Evolutionary conservation across 768 basidiomycete genomes (phyloP), one percentile per base, ranked within the genome.

Genomic region (Pleurotus djamor): DNA sequence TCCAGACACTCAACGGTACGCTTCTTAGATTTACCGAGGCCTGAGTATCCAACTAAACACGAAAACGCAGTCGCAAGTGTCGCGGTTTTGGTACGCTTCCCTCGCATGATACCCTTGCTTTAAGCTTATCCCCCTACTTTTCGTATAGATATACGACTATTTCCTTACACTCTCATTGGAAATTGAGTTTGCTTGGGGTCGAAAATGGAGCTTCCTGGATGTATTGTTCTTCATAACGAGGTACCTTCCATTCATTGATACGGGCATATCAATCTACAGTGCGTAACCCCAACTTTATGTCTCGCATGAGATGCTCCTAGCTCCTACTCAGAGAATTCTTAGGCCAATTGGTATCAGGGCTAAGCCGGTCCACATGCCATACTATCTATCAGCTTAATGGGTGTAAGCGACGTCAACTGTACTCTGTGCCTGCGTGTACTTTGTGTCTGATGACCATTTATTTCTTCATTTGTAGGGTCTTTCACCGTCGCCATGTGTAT

Each of bases 181-280:
- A 47, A 16, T 47, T 10, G 45, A 10, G 13, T 47, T n/a, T 1
- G 45, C 45, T 14, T 47, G 45, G 45, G 13, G 16, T 47, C 45
- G 45, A 2, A 12, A 47, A 17, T 47, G 45, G 45, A 3, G 45
- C n/a, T 17, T 47, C n/a, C 14, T 47, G 7, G 13, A 47, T 14
- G 45, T 47, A 7, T 17, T 47, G 13, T 47, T 47, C 45, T 47
- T 47, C 45, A 52, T 52, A 34, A 52, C 8, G 37, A 4, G 51
- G 28, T 38, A 38, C 13, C 14, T 36, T 34, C 35, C 2, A 36
- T 52, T 52, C 35, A n/a, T 38, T 13, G 16, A 17, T 5, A 9
- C 34, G 13, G 41, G 54, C 8, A 56, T 56, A 8, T 56, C 54
- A 17, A 41, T 56, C 12, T 56, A 56, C 28, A 56, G 54, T 56